Evolutionary conservation across 1,139 yeast genomes (phyloP).

Genomic region (Zygoascus sp.): DNA sequence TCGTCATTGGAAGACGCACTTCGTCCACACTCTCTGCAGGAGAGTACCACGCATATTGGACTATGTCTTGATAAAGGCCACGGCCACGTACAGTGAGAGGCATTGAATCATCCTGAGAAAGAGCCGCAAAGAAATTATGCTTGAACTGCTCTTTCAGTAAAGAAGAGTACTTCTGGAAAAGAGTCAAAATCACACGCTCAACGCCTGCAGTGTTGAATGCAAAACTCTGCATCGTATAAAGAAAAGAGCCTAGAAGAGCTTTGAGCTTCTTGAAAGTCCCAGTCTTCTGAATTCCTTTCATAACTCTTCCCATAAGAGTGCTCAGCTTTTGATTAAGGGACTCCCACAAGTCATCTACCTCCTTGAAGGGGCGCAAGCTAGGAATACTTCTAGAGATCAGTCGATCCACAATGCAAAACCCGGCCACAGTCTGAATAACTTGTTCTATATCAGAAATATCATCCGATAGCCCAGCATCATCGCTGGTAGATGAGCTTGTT

Average conservation of each 20-base stretch:
- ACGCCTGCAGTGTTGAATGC: conserved; percentile 58
- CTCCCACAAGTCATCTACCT: conserved; percentile 77
- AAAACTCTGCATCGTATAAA: conserved; percentile 72
- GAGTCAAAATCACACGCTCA: conserved; percentile 55
- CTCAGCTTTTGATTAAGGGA: conserved; percentile 44
- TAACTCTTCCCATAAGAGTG: conserved; percentile 26
- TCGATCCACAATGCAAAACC: conserved; percentile 74
- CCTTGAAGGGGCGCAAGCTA: conserved; percentile 37
- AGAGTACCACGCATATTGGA: conserved; percentile 67
- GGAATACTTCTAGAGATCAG: conserved; percentile 54
- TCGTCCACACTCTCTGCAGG: conserved; percentile 37
- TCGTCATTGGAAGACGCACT: conserved; percentile 54
- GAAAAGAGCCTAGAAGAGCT: conserved; percentile 62
- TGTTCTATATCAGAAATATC: conserved; percentile 24
- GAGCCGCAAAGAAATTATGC: conserved; percentile 54
- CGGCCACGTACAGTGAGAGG: conserved; percentile 67
- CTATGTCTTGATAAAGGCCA: conserved; percentile 57
- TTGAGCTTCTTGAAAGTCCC: conserved; percentile 46
- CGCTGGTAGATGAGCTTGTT: conserved; percentile 4
- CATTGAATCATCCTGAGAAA: conserved; percentile 83
- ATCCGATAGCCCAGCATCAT: conserved; percentile 9
- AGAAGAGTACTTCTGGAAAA: conserved; percentile 60
- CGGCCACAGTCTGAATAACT: conserved; percentile 55
- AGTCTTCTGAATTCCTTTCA: conserved; percentile 30
- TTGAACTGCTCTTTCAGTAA: conserved; percentile 55